Conservation (phyloP, 2,329 filamentous ascomycete genomes). For the Cladosporium sp. region DNA sequence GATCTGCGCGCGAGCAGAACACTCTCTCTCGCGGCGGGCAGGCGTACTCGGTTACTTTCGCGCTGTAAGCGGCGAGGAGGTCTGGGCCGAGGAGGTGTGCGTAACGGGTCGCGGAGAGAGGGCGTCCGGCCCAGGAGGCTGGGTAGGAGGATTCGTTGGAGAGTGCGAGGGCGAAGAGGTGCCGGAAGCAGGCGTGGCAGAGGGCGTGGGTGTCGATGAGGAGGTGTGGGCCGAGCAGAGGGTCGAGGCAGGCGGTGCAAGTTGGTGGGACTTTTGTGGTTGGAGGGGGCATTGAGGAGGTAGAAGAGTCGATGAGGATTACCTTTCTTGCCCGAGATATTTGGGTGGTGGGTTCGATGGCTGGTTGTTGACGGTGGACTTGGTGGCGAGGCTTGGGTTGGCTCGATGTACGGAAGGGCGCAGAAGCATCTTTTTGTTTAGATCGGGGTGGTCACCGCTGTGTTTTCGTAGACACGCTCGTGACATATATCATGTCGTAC, state of each 20-base stretch:
- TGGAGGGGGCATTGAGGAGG: background rate
- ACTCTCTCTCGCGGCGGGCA: slow-evolving; percentile 14
- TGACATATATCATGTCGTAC: background rate
- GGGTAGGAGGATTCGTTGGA: slow-evolving; percentile 22
- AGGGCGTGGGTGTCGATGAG: slow-evolving; percentile 6
- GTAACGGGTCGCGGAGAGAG: slow-evolving; percentile 17
- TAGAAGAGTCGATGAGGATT: background rate
- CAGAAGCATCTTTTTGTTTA: background rate
- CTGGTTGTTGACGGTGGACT: background rate
- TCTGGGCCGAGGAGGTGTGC: slow-evolving; percentile 12
- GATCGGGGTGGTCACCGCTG: background rate
- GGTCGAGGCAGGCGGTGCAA: slow-evolving; percentile 13
- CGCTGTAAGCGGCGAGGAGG: slow-evolving; percentile 13
- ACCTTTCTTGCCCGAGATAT: background rate
- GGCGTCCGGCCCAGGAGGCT: slow-evolving; percentile 20
- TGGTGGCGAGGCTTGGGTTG: background rate
- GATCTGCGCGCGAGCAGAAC: slow-evolving; percentile 17
- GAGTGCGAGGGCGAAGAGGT: slow-evolving; percentile 22
- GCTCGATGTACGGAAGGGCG: background rate
- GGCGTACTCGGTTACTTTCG: slow-evolving; percentile 21
- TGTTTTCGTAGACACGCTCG: background rate
- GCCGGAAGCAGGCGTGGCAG: slow-evolving; percentile 22
- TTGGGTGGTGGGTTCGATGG: background rate
- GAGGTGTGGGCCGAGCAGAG: background rate
- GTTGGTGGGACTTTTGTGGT: background rate